Conservation (phyloP, 257 asterid genomes). For the Capsicum rhomboideum region DNA sequence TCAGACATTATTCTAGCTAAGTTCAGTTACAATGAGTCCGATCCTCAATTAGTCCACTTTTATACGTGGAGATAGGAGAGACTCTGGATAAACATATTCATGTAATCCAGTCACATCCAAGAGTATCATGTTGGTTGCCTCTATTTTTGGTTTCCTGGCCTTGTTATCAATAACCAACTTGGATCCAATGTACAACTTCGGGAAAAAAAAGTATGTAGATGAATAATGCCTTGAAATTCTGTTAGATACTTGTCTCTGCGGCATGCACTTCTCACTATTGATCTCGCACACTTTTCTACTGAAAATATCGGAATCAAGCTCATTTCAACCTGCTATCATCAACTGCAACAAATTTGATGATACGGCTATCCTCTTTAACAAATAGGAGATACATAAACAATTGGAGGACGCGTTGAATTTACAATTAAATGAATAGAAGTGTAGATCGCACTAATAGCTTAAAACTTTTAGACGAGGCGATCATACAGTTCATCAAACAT, state of each 20-base stretch:
- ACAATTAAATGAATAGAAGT: neutral
- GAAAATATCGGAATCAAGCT: slow-evolving; percentile 30
- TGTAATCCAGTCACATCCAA: slow-evolving; percentile 38
- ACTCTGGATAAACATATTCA: slow-evolving; percentile 39
- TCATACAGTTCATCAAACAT: too few species aligned
- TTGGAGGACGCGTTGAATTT: neutral
- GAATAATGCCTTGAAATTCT: slow-evolving; percentile 21
- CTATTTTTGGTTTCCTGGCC: slow-evolving; percentile 22
- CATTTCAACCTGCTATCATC: slow-evolving; percentile 31
- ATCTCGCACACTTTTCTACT: slow-evolving; percentile 34
- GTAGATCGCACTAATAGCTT: neutral
- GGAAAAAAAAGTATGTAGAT: slow-evolving; percentile 26
- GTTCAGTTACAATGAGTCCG: neutral
- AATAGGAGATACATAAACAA: too few species aligned
- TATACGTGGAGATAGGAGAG: slow-evolving; percentile 45
- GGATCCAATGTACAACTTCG: slow-evolving; percentile 42
- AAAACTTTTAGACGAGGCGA: too few species aligned
- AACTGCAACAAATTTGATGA: neutral
- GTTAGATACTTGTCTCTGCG: slow-evolving; percentile 55
- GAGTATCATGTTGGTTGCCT: slow-evolving; percentile 45
- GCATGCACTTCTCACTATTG: slow-evolving; percentile 38
- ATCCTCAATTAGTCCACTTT: slow-evolving; percentile 29
- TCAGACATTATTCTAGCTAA: too few species aligned
- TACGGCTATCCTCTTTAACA: too few species aligned
- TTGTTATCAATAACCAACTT: slow-evolving; percentile 37